A percentile compares a stretch with the other conserved stretches of the same genome.
These are phyloP conservation scores for Fusarium phyllophilum DNA, from an alignment of 2,329 filamentous ascomycete species.

Conservation along the genomic window DNA sequence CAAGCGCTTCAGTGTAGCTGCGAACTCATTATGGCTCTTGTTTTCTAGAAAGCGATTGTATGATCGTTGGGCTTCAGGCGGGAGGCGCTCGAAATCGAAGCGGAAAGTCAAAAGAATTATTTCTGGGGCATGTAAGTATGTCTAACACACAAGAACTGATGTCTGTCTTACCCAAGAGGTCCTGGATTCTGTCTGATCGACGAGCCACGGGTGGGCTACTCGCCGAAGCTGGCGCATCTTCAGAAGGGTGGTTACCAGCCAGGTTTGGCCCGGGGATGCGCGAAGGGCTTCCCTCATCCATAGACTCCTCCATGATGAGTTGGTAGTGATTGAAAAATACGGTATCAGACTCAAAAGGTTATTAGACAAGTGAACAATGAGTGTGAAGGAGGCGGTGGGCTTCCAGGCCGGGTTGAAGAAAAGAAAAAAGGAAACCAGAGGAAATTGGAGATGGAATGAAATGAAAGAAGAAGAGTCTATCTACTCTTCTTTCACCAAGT, in stretches of 20 bases:
- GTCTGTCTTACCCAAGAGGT: constrained; percentile 9
- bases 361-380: neutral
- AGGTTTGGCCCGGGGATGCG: neutral
- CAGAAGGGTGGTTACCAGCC: neutral
- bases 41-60: constrained; percentile 18
- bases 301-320: constrained; percentile 15
- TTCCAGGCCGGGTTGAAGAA: neutral
- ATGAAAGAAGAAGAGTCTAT: neutral
- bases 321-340: neutral
- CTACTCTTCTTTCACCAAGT: neutral
- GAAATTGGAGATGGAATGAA: neutral
- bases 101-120: constrained; percentile 16
- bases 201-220: neutral
- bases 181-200: constrained; percentile 9
- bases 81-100: constrained; percentile 23
- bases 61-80: constrained; percentile 15
- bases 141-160: accelerated
- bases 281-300: neutral
- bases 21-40: constrained; percentile 7
- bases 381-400: neutral
- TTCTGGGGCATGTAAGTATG: constrained; percentile 24
- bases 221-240: neutral
- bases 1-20: constrained; percentile 19
- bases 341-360: neutral
- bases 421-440: neutral